Percentiles rank a stretch among this genome's conserved stretches.
Evolutionary conservation across 139 green algal genomes (phyloP).

Genomic region (Picochlorum sp.): DNA sequence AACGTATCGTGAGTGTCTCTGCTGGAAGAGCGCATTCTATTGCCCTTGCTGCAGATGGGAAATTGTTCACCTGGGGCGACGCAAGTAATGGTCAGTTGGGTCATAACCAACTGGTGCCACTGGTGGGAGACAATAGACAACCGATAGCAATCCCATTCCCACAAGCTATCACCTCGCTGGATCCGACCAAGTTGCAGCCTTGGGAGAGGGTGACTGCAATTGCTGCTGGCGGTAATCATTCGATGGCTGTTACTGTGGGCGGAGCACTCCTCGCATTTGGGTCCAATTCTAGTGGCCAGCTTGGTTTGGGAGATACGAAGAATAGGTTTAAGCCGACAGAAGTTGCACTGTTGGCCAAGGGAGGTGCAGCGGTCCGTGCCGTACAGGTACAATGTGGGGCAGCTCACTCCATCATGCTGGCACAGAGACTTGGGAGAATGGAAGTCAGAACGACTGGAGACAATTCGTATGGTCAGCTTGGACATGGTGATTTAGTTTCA

Average conservation of each 20-base stretch:
- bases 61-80: constrained; percentile 67
- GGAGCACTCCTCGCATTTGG: constrained; percentile 56
- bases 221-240: constrained; percentile 56
- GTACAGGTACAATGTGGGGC: constrained; percentile 51
- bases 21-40: constrained; percentile 58
- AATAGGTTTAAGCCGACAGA: constrained; percentile 27
- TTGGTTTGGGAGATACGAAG: constrained; percentile 30
- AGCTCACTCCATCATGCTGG: constrained; percentile 42
- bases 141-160: constrained; percentile 21
- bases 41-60: constrained; percentile 59
- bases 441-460: constrained; percentile 40
- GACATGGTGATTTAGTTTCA: constrained; percentile 33
- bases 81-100: constrained; percentile 53
- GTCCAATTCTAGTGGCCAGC: constrained; percentile 38
- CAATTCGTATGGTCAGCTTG: constrained; percentile 71
- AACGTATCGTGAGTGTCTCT: constrained; percentile 47
- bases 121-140: constrained; percentile 13
- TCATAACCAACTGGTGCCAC: constrained; percentile 28
- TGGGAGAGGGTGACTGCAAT: constrained; percentile 56
- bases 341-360: constrained; percentile 11
- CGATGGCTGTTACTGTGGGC: constrained; percentile 56
- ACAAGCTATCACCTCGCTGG: constrained; percentile 43
- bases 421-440: constrained; percentile 28
- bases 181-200: constrained; percentile 37
- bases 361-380: constrained; percentile 23